A percentile compares a stretch with the other conserved stretches of the same genome.
Conservation (phyloP, 129 eudicot species). For the Helianthus tuberosus region DNA sequence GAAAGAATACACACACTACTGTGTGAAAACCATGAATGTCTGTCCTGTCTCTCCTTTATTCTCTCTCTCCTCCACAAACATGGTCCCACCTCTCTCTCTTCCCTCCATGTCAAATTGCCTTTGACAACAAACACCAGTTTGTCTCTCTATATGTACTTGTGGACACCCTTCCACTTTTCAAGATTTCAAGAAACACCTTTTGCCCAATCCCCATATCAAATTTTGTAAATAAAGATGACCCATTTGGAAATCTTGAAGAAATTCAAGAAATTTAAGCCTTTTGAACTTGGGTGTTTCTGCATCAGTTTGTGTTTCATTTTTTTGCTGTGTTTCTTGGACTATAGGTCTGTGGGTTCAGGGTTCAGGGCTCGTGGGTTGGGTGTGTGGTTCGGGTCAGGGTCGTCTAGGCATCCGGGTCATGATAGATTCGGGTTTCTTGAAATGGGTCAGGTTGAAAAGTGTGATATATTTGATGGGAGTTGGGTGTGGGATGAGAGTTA, state of each 20-base stretch:
- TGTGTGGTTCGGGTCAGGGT: constrained; percentile 47
- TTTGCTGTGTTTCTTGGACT: constrained; percentile 57
- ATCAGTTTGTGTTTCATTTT: constrained; percentile 46
- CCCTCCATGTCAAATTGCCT: constrained; percentile 23
- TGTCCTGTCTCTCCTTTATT: constrained; percentile 16
- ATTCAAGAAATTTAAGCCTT: constrained; percentile 58
- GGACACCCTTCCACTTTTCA: constrained; percentile 6
- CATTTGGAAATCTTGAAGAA: constrained; percentile 71
- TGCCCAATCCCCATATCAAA: background rate
- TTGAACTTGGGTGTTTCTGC: constrained; percentile 62
- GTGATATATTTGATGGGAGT: constrained; percentile 70
- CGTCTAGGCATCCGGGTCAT: constrained; percentile 22
- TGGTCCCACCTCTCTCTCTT: background rate
- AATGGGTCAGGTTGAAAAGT: constrained; percentile 42
- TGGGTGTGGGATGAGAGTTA: constrained; percentile 92
- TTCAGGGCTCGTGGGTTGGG: constrained; percentile 38
- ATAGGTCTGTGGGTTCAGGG: constrained; percentile 40
- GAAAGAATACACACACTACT: constrained; percentile 6
- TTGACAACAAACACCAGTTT: background rate
- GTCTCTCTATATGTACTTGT: constrained; percentile 6
- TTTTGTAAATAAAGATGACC: constrained; percentile 39
- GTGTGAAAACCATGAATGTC: constrained; percentile 48
- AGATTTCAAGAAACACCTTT: constrained; percentile 17
- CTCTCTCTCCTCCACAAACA: constrained; percentile 9
- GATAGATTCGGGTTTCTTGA: constrained; percentile 61